Evolutionary conservation across 75 land plant species (phyloP).

Genomic region (Azolla pinnata): DNA sequence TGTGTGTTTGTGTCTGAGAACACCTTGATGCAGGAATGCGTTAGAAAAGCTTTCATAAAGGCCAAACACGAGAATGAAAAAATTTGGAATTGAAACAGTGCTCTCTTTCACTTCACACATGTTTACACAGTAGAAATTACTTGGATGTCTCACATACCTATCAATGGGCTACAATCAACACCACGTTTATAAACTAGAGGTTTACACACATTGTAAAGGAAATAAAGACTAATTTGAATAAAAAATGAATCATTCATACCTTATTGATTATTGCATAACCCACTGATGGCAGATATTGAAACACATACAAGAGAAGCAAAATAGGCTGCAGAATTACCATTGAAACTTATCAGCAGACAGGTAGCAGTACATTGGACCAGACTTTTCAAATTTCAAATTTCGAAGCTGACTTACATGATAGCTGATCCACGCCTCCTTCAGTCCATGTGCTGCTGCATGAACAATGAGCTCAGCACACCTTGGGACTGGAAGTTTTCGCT

Average conservation of each 20-base stretch:
- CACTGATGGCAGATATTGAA: conserved; percentile 21
- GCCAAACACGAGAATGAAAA: too few relatives aligned
- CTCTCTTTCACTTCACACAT: neutral
- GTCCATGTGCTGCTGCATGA: conserved; percentile 62
- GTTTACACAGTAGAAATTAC: neutral
- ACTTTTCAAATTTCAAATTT: neutral
- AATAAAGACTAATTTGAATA: too few relatives aligned
- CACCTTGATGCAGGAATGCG: too few relatives aligned
- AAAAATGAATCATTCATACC: conserved; percentile 6
- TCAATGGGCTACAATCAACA: neutral
- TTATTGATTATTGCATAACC: conserved; percentile 15
- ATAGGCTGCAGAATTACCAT: conserved; percentile 12
- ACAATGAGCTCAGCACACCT: conserved; percentile 76
- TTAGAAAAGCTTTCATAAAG: too few relatives aligned
- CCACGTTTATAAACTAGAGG: neutral
- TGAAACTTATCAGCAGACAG: neutral
- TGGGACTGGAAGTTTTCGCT: conserved; percentile 50
- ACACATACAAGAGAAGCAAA: conserved; percentile 13
- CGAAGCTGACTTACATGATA: conserved; percentile 40
- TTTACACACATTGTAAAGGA: neutral
- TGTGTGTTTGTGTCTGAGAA: too few relatives aligned
- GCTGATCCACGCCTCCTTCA: conserved; percentile 87
- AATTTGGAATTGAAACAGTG: neutral
- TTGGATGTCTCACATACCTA: too few relatives aligned
- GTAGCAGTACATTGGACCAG: neutral